phyloP scores from a whole-genome alignment of 345 rosid species.

The Aegle marmelos region DNA sequence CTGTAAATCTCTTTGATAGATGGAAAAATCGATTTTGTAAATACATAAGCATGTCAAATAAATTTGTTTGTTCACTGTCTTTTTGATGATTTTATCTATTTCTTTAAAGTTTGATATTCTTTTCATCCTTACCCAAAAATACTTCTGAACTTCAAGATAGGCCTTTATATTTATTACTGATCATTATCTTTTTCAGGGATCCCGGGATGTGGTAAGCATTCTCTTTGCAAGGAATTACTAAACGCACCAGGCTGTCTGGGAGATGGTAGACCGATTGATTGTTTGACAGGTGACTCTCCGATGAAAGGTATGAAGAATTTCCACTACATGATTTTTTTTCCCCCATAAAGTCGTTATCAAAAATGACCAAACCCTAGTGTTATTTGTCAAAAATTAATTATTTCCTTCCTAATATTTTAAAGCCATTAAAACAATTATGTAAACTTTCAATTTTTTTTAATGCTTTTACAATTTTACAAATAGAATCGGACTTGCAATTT shows the following conservation, averaged over 20 bases:
- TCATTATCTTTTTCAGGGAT: conserved; percentile 50
- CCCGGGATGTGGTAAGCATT: conserved; percentile 97
- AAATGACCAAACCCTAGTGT: background rate
- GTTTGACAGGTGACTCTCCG: conserved; percentile 91
- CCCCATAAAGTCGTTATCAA: background rate
- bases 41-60: background rate
- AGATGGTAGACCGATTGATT: conserved; percentile 74
- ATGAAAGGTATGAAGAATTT: conserved; percentile 58
- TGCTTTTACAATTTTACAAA: no score
- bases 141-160: background rate
- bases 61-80: background rate
- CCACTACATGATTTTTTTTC: no score
- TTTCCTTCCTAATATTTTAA: no score
- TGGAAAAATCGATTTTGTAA: background rate
- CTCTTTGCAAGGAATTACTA: conserved; percentile 84
- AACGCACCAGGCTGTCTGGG: conserved; percentile 68
- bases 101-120: conserved; percentile 2
- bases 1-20: background rate
- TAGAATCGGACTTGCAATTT: no score
- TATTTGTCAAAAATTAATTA: background rate
- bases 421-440: no score
- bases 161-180: background rate
- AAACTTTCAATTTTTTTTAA: no score
- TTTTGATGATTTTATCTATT: background rate
- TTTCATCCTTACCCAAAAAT: background rate